phyloP scores from a whole-genome alignment of 2,329 filamentous ascomycete species.

The Leptographium lundbergii region DNA sequence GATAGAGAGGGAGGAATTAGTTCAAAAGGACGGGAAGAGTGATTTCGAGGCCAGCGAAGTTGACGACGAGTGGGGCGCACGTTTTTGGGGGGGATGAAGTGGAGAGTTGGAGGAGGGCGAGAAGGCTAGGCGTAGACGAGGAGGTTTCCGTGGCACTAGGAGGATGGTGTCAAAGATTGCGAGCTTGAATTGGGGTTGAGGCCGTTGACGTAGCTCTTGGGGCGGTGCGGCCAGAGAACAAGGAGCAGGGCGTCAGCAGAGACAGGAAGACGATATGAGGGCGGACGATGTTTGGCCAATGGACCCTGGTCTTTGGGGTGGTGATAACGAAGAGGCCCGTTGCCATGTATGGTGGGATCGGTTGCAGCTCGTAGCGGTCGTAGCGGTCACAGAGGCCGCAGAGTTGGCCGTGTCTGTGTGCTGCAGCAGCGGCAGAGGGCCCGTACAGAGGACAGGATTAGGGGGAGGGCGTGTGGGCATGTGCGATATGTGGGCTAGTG shows the following conservation, averaged over 20 bases:
- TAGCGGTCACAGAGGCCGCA: background rate
- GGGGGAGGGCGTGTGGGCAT: background rate
- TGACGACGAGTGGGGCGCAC: conserved; percentile 1
- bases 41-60: conserved; percentile 4
- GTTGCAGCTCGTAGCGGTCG: background rate
- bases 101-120: background rate
- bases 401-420: background rate
- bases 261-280: background rate
- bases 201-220: background rate
- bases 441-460: background rate
- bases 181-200: background rate
- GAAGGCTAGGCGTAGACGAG: background rate
- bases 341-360: background rate
- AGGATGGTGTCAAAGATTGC: background rate
- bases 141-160: background rate
- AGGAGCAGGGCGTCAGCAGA: background rate
- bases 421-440: background rate
- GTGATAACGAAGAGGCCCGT: background rate
- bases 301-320: background rate
- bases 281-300: background rate
- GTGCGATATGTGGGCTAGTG: background rate
- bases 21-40: background rate
- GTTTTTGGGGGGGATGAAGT: background rate
- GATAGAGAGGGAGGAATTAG: background rate
- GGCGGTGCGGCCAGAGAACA: background rate